Conservation (phyloP, 2,329 filamentous ascomycete species). For the Aspergillus proliferans region DNA sequence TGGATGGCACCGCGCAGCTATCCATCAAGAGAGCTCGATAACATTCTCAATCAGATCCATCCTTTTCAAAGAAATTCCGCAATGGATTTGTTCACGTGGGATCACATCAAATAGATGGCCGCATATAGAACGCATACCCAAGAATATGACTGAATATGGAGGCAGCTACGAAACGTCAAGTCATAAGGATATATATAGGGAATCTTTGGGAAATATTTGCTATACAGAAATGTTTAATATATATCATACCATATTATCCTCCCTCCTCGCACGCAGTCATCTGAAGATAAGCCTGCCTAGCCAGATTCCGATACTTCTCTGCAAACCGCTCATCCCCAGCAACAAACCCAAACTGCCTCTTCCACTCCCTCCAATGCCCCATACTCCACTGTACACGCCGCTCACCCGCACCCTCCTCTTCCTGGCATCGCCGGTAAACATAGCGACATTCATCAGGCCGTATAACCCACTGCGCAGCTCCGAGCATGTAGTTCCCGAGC, state of each 20-base stretch:
- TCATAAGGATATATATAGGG: too few species aligned
- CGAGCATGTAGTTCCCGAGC: background rate
- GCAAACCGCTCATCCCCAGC: background rate
- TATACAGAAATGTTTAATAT: too few species aligned
- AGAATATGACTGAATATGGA: too few species aligned
- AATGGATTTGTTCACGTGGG: too few species aligned
- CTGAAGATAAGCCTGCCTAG: background rate
- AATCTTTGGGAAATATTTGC: too few species aligned
- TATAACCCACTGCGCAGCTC: background rate
- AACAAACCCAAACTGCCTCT: background rate
- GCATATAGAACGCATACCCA: too few species aligned
- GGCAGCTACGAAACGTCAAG: too few species aligned
- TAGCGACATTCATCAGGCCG: background rate
- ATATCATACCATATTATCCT: background rate
- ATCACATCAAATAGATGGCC: too few species aligned
- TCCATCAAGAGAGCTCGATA: too few species aligned
- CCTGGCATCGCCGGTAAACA: background rate
- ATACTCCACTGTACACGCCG: background rate
- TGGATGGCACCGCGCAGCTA: too few species aligned
- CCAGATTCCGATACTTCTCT: background rate
- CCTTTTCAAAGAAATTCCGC: too few species aligned
- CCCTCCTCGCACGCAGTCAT: background rate
- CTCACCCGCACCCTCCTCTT: background rate
- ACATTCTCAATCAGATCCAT: too few species aligned
- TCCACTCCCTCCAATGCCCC: background rate